A percentile compares a stretch with the other conserved stretches of the same genome.
These are phyloP conservation scores for Stephanodiscus triporus DNA, from an alignment of 108 stramenopile species.

Conservation along the genomic window DNA sequence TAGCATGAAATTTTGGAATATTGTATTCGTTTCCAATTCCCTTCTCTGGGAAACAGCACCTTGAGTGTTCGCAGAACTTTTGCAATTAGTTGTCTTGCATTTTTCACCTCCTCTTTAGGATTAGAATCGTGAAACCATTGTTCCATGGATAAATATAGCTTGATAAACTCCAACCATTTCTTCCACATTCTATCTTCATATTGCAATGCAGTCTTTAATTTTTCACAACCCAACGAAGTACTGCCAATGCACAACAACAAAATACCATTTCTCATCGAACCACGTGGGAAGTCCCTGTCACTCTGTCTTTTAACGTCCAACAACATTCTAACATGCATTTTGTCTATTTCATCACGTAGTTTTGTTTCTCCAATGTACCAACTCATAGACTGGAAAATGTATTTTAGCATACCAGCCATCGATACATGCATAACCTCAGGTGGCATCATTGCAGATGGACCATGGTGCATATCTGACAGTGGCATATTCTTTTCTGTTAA, in stretches of 20 bases:
- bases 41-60: background rate
- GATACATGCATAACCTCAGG: too few species aligned
- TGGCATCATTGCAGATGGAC: too few species aligned
- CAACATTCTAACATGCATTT: too few species aligned
- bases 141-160: background rate
- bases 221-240: background rate
- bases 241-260: background rate
- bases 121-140: conserved; percentile 9
- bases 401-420: too few species aligned
- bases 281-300: background rate
- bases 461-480: too few species aligned
- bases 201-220: too few species aligned
- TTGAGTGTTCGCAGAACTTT: background rate
- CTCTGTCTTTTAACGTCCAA: too few species aligned
- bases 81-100: background rate
- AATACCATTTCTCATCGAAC: background rate
- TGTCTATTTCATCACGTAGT: too few species aligned
- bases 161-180: background rate
- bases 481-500: too few species aligned
- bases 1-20: background rate
- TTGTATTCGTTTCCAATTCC: background rate
- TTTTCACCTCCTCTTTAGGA: background rate
- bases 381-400: too few species aligned
- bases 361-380: too few species aligned
- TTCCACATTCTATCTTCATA: background rate